These are phyloP conservation scores for Candida taoyuanica DNA, from an alignment of 805 yeast species.

Conservation along the genomic window DNA sequence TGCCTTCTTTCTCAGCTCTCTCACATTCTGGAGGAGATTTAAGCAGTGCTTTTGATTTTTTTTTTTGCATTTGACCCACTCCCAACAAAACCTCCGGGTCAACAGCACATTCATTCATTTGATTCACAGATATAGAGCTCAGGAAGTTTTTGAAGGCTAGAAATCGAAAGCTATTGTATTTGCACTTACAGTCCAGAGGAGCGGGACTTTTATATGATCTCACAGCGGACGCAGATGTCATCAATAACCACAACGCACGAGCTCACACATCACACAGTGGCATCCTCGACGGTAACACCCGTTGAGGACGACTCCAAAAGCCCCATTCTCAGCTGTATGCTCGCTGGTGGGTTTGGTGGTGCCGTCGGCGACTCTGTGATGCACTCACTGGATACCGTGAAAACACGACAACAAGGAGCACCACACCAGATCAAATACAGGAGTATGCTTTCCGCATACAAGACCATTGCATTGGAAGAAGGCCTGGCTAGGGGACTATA, in stretches of 20 bases:
- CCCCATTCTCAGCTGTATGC: conserved; percentile 54
- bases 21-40: not conserved
- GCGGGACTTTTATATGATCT: too few relatives aligned
- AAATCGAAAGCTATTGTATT: too few relatives aligned
- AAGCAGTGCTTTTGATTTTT: too few relatives aligned
- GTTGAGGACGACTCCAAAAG: conserved; percentile 14
- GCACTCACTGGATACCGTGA: conserved; percentile 96
- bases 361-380: conserved; percentile 85
- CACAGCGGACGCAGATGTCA: conserved; percentile 7
- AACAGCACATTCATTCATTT: too few relatives aligned
- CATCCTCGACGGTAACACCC: conserved; percentile 16
- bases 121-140: not conserved
- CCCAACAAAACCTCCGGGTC: too few relatives aligned
- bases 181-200: not conserved
- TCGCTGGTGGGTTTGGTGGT: conserved; percentile 96
- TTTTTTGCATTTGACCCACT: too few relatives aligned
- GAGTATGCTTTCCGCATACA: conserved; percentile 71
- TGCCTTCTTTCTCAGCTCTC: not conserved
- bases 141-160: too few relatives aligned
- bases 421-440: conserved; percentile 61
- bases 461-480: conserved; percentile 74
- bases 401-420: conserved; percentile 97
- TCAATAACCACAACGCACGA: conserved; percentile 13
- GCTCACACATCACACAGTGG: conserved; percentile 11
- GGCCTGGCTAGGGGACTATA: conserved; percentile 82